Base-by-base conservation (phyloP, 2,329 filamentous ascomycete genomes). In the Colletotrichum musicola region DNA sequence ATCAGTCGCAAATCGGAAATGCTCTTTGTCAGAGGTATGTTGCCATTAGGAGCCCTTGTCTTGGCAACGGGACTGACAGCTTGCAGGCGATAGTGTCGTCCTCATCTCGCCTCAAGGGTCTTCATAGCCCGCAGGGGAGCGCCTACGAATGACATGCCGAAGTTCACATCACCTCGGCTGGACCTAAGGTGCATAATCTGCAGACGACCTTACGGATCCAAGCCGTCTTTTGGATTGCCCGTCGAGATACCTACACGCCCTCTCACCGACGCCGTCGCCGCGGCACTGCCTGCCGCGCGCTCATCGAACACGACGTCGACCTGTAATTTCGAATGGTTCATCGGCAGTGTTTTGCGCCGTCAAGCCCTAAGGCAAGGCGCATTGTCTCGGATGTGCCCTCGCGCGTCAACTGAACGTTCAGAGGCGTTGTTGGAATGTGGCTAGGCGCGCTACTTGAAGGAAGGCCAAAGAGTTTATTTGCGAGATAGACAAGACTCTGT, bases 1-100 rank as follows among this genome's bases (percentile, higher is more conserved):
- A 90, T 96, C 71, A 97, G 95, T 83, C 97, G 97, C 82, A 97
- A 98, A 81, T 97, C 94, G 50, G 96, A 98, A 79, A 99, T 99
- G 96, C 84, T 99, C 20, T 99, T 99, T 79, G 95, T 99, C 67
- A 87, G 96, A 93, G 95, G 95, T 95, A 83, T 71, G 87, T 35
- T 27, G 7, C 46, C 3, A 3, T 13, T 16, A 10, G 4, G 22
- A 51, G 9, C n/a, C 9, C 6, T 27, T 20, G 22, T 27, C 42
- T 14, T 20, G 16, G 5, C 35, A 9, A 10, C n/a, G 42, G 46
- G 35, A 49, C 75, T 80, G 58, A 81, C 71, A 62, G 46, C 20
- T 55, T 27, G 50, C 72, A 93, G 90, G 91, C 72, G 91, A 93
- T 75, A 92, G 90, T 68, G 91, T 93, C 62, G 89, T 93, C 68